Base-by-base conservation (phyloP, 225 moss, liverwort and hornwort species). In the Thuidium tamariscinum region DNA sequence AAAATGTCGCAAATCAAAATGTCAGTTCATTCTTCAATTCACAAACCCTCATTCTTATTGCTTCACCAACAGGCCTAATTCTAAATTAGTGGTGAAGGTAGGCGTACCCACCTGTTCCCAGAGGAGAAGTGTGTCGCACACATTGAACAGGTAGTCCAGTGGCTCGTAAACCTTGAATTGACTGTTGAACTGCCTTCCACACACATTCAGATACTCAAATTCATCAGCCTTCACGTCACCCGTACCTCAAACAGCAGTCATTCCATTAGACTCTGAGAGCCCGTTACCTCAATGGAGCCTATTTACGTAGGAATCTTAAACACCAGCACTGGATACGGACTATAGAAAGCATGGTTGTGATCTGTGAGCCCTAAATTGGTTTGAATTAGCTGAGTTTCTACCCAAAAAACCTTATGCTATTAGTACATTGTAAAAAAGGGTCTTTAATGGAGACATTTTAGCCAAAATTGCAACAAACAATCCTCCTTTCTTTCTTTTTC, bases 101-200 rank as follows among this genome's bases (percentile, higher is more conserved):
- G 21, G 32, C 37, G 30, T 34, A 70, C 82, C 36, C 74, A 92
- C 92, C 89, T 93, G 93, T 84, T 94, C 92, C 94, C 94, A 94
- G 48, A 94, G 87, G n/a, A 90, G 70, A 86, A 94, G 88, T 13
- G 91, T 88, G 76, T 92, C 90, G 49, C 94, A 94, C 30, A 90
- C 86, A 72, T 94, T 81, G 67, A 92, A 87, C 44, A 82, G 61
- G 66, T 85, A 94, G 20, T 92, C 86, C 68, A 91, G 79, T 41
- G 91, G 87, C 92, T 92, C 94, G 63, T 87, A 89, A 68, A 86
- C 70, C 79, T 91, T 92, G 79, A 92, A 89, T 81, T 91, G 90
- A 59, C n/a, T 85, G 81, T 92, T 92, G 81, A 88, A 89, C 93
- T 93, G 89, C 77, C 52, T 36, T 55, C 44, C 66, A 20, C 55